Evolutionary conservation across 2,329 filamentous ascomycete species (phyloP), one percentile per base, ranked within the genome.

Genomic region (Chaetomium sp.): DNA sequence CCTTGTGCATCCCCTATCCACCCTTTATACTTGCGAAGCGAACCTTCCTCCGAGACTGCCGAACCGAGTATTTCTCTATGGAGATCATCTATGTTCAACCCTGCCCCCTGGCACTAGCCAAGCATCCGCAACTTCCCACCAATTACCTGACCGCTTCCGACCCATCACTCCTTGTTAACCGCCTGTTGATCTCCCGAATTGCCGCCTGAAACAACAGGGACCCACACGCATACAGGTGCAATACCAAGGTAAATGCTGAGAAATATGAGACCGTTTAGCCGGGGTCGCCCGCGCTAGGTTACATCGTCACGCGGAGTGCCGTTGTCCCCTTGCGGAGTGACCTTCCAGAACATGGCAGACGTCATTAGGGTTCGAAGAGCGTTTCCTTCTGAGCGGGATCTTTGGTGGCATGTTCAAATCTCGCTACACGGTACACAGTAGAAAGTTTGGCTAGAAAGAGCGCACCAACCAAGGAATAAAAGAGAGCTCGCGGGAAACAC

Each of bases 181-280:
- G 53, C 53, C 16, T 55, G 64, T 42, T 62, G 58, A 68, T 68
- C 64, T 66, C 66, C 66, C 66, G 66, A 61, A 50, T 25, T 55
- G 51, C 66, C 64, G 64, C 62, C 64, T 64, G 63, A 65, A 65
- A 67, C 66, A 25, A 25, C 19, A 21, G 21, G 33, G 45, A 45
- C 51, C 64, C 64, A 66, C 64, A n/a, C 1, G 27, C 23, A 57
- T 57, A 58, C 42, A 50, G 62, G 57, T 25, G 21, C 25, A 61
- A 59, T 58, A 62, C 13, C 63, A 58, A 42, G 35, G 27, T 16
- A 29, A 21, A n/a, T n/a, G n/a, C n/a, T n/a, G n/a, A n/a, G n/a
- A n/a, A n/a, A 47, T 31, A 38, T 13, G 16, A 19, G 7, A 29
- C 31, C 42, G 9, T 66, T 65, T 65, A 65, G 57, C 63, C 59